Base-by-base conservation (phyloP, 257 asterid species). In the Capsicum rhomboideum region DNA sequence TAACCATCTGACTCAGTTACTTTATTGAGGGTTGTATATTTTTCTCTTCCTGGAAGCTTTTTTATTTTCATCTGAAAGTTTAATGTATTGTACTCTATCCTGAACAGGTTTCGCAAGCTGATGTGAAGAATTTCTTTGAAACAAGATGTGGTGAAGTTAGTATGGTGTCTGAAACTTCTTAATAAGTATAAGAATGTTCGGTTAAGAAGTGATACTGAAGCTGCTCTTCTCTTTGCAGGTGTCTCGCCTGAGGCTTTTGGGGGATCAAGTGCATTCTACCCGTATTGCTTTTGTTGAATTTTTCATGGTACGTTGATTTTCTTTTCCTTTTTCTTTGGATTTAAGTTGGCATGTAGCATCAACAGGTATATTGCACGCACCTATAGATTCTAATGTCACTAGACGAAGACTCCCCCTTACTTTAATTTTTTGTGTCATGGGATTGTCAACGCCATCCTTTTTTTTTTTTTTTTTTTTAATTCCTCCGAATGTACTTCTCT, bases 271-370 rank as follows among this genome's bases (percentile, higher is more conserved):
- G 91, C 99, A 93, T 89, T 90, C 97, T 46, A 94, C 98, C 29
- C 90, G 97, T 66, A 95, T 95, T 84, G 99, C 99, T 84, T 94
- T 95, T 88, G 98, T 94, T 79, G 99, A 95, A 80, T 95, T 95
- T 88, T 82, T 66, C 84, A 89, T 91, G 97, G 98, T 95, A 89
- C 37, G 91, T 59, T n/a, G 29, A 37, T 75, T 69, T 13, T 54
- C 64, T 12, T 18, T 75, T 55, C 21, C 68, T 68, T 31, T 58
- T 69, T 59, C 31, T n/a, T 61, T 50, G 80, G 44, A 28, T 80
- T 83, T 58, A 11, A 68, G 21, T 4, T 46, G 46, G 26, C 63
- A 77, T 77, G 9, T 77, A 26, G 46, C 17, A 28, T 77, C 61
- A 49, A 75, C 50, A 28, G 44, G 81, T 49, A 28, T 42, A 16